Base-by-base conservation (phyloP, 805 yeast species). In the Myxozyma nipponensis region DNA sequence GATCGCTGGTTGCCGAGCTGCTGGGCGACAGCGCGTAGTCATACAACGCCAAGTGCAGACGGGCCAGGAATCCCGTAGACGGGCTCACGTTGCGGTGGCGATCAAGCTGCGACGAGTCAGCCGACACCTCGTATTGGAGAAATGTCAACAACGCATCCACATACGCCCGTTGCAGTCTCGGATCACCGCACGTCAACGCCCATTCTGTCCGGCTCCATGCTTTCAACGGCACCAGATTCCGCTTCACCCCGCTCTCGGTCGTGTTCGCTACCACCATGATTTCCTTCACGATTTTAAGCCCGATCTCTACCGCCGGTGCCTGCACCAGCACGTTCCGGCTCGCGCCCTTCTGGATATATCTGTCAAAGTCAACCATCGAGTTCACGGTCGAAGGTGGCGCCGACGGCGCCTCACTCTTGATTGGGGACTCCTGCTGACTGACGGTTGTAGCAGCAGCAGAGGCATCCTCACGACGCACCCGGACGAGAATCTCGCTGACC, bases 401-500 rank as follows among this genome's bases (percentile, higher is more conserved):
- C 6, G 50, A 39, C 6, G 23, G 15, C 34, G 2, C 24, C 36
- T 18, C 30, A 17, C 2, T 39, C 19, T 13, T 39, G 7, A 17
- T 38, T 15, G 19, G 25, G 46, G 28, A 19, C 19, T 22, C 28
- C 5, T 21, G 7, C 6, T 10, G 15, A n/a, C 38, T 17, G 19
- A n/a, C 38, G 6, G 38, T 35, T 13, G 13, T 13, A 7, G 32
- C 10, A 13, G 15, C 21, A 5, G 7, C 39, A 13, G 18, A 38
- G 15, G n/a, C 25, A 17, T 26, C n/a, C 13, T 38, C 4, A 4
- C 54, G 56, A 2, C 62, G 51, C 46, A 69, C 60, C 36, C 62
- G 51, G n/a, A 50, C 39, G 24, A 72, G 55, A 13, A 89, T 71
- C 51, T 85, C 95, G 25, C 79, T 77, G 18, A 89, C 71, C 72